Base-by-base conservation (phyloP, 371 early-diverging fungal species). In the Rhizomucor pusillus region DNA sequence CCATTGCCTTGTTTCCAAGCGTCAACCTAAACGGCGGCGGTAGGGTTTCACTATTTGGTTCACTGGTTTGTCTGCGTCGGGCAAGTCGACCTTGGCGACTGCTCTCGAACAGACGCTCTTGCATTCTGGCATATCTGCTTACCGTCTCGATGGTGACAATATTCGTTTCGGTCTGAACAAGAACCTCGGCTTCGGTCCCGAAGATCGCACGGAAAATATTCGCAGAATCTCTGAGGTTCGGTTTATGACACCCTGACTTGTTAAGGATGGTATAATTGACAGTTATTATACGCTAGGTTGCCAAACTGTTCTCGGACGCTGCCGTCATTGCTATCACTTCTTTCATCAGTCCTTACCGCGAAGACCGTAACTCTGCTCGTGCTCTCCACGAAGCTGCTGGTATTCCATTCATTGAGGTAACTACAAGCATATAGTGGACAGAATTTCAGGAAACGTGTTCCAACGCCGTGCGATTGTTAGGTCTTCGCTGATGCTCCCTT, bases 81-180 rank as follows among this genome's bases (percentile, higher is more conserved):
- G 96, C 33, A 95, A 95, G 65, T 92, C 93, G 41, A 94, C 96
- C 14, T 65, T 95, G 39, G 95, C 95, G 43, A 82, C 88, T 47
- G 94, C 92, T 16, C 80, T 95, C 14, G 96, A 95, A 70, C 90
- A 92, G 62, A 81, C 88, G 43, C 70, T 95, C 37, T 77, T 95
- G 22, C 87, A 89, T 56, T 66, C 71, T 37, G 85, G 86, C 45
- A 60, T 90, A 46, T 67, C 73, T 33, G 84, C 90, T 16, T 96
- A 96, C 67, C 88, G 95, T 18, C 85, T 96, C 40, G 96, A 96
- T 63, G 96, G 96, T 50, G 96, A 96, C 77, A 96, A 96, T 69
- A 88, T 96, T 52, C 89, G 96, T 22, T 94, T 95, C 55, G 96
- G 96, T 16, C 75, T 96, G 55, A 96, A 96, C 82, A 92, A 92